Base-by-base conservation (phyloP, 805 yeast species). In the Sporopachydermia lactativora region DNA sequence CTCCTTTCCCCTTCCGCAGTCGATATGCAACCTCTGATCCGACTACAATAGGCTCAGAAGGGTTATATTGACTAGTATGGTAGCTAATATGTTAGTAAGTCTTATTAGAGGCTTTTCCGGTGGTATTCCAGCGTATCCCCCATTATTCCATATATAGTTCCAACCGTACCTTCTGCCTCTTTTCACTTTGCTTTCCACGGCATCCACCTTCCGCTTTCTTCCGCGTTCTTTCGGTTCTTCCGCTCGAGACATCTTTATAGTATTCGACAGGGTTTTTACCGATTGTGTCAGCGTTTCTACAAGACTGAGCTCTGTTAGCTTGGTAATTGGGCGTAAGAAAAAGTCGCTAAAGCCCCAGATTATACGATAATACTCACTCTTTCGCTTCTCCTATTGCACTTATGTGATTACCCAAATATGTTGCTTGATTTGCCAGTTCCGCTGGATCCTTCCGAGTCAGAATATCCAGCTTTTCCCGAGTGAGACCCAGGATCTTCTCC, bases 21-120 rank as follows among this genome's bases (percentile, higher is more conserved):
- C 79, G 77, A 62, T 79, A 89, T 1, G 96, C 97, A 0, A 92
- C 96, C 49, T 83, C 94, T 0, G 92, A 72, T 1, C 89, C 88
- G 1, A 81, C 61, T 2, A 54, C 48, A 3, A 77, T 64, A 1
- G 78, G 73, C n/a, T 24, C 31, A 24, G 31, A 24, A 8, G 31
- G 31, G n/a, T 24, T 24, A 24, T 8, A 24, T n/a, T 24, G 31
- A 24, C 31, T 24, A 8, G 31, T 24, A 24, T 24, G 31, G 31
- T 8, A 24, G n/a, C 31, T 24, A 24, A 8, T 24, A 8, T 24
- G 31, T 24, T 24, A 24, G 31, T 24, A 24, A 24, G 8, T n/a
- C 31, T 24, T n/a, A 24, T n/a, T 24, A 24, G n/a, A n/a, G n/a
- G n/a, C n/a, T n/a, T n/a, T n/a, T n/a, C n/a, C n/a, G n/a, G n/a